Percentiles rank a stretch among this genome's conserved stretches.
Evolutionary conservation across 164 flowering plant species (phyloP).

Genomic region (Piper betle): DNA sequence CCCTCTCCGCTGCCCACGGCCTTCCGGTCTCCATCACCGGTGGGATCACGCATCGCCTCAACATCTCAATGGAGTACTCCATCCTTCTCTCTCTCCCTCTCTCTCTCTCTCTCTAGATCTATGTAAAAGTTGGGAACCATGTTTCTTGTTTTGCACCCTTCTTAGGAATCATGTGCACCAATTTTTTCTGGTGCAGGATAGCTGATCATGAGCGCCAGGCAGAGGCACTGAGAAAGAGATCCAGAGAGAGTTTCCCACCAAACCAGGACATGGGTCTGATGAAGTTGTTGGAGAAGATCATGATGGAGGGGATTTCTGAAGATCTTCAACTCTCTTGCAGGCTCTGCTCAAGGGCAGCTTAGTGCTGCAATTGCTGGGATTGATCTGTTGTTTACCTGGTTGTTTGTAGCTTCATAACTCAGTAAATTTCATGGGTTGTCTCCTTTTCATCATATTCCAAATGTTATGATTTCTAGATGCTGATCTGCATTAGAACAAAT

Average conservation of each 20-base stretch:
- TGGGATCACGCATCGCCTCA: constrained; percentile 2
- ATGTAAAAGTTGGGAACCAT: no score
- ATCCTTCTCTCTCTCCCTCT: no score
- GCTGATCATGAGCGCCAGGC: constrained; percentile 1
- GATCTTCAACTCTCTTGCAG: constrained; percentile 1
- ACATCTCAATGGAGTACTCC: background rate
- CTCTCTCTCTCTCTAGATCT: no score
- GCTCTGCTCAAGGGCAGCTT: background rate
- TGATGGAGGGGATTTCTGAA: background rate
- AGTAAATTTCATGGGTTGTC: background rate
- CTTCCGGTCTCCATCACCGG: background rate
- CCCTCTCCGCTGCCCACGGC: background rate
- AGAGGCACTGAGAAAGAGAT: constrained; percentile 1
- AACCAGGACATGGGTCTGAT: background rate
- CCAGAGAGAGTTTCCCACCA: background rate
- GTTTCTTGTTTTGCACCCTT: background rate
- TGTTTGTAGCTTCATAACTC: no score
- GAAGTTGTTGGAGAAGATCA: background rate
- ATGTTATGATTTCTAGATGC: no score
- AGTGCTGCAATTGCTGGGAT: background rate
- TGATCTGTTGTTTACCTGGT: background rate
- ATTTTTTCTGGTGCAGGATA: background rate
- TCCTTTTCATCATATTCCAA: no score
- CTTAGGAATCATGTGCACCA: background rate
- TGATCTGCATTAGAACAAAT: no score